Percentiles rank a stretch among this genome's conserved stretches.
phyloP scores from a whole-genome alignment of 768 basidiomycete genomes.

The Pholiota microspora region DNA sequence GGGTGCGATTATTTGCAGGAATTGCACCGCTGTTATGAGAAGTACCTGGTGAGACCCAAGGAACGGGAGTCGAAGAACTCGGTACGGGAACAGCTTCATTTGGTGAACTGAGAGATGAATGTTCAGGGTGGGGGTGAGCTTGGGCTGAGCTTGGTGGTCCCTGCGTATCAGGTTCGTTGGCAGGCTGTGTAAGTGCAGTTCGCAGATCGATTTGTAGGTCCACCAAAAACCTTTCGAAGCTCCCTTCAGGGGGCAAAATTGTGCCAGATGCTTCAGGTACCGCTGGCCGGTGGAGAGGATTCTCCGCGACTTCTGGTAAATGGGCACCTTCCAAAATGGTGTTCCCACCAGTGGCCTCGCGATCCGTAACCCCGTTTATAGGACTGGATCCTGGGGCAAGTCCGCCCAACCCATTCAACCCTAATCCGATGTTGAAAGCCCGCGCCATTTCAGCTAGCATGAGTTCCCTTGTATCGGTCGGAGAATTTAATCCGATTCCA shows the following conservation, averaged over 20 bases:
- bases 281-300: neutral
- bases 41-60: neutral
- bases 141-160: neutral
- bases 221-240: slow-evolving; percentile 79
- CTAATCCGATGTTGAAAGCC: slow-evolving; percentile 73
- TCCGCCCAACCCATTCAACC: slow-evolving; percentile 32
- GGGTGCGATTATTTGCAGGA: no score
- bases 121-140: neutral
- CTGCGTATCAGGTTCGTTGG: neutral
- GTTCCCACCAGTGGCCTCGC: slow-evolving; percentile 5
- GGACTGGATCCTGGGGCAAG: slow-evolving; percentile 6
- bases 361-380: slow-evolving; percentile 10
- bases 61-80: neutral
- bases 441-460: slow-evolving; percentile 83
- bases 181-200: slow-evolving; percentile 49
- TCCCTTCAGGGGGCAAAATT: slow-evolving; percentile 49
- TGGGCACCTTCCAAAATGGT: slow-evolving; percentile 2
- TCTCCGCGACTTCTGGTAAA: slow-evolving; percentile 1
- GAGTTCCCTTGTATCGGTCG: slow-evolving; percentile 57
- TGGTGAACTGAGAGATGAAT: neutral
- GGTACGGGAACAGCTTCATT: neutral
- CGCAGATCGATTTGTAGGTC: slow-evolving; percentile 77
- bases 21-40: neutral
- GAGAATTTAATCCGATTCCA: slow-evolving; percentile 9
- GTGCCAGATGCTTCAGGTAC: slow-evolving; percentile 2